These are phyloP conservation scores for Scedosporium boydii DNA, from an alignment of 2,329 filamentous ascomycete genomes.

Conservation along the genomic window DNA sequence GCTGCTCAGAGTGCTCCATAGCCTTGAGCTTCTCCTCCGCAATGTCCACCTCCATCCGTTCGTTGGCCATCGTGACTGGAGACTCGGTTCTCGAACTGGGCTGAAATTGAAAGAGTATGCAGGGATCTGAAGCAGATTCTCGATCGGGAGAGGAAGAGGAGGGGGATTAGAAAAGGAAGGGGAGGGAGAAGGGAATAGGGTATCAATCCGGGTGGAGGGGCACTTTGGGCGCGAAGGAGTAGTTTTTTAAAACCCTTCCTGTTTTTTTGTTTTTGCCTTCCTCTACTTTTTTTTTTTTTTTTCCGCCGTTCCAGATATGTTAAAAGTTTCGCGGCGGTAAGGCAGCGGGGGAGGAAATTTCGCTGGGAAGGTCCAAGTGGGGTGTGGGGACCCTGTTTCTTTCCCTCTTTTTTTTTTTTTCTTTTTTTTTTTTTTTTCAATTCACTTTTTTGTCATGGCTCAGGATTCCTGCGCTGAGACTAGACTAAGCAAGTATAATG, in stretches of 20 bases:
- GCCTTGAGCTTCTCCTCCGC: conserved; percentile 55
- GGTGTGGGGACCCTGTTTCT: background rate
- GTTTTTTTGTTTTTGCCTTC: background rate
- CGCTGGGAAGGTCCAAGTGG: background rate
- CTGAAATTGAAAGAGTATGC: background rate
- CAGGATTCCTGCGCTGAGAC: too few relatives aligned
- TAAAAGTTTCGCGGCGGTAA: background rate
- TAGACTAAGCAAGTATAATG: too few relatives aligned
- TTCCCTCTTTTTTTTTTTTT: conserved; percentile 3
- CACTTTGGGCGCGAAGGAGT: background rate
- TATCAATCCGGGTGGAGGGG: background rate
- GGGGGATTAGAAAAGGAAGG: background rate
- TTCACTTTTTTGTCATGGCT: too few relatives aligned
- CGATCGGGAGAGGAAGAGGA: background rate
- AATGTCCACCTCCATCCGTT: conserved; percentile 49
- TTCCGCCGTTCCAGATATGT: background rate
- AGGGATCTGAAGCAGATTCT: background rate
- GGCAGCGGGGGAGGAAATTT: background rate
- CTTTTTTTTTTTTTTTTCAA: background rate
- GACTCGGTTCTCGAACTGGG: background rate
- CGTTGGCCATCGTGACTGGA: conserved; percentile 27
- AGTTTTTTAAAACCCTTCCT: background rate
- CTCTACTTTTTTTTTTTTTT: background rate
- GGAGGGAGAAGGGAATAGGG: background rate
- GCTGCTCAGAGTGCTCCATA: conserved; percentile 91